Base-by-base conservation (phyloP, 768 basidiomycete genomes). In the Rhizopogon roseolus region DNA sequence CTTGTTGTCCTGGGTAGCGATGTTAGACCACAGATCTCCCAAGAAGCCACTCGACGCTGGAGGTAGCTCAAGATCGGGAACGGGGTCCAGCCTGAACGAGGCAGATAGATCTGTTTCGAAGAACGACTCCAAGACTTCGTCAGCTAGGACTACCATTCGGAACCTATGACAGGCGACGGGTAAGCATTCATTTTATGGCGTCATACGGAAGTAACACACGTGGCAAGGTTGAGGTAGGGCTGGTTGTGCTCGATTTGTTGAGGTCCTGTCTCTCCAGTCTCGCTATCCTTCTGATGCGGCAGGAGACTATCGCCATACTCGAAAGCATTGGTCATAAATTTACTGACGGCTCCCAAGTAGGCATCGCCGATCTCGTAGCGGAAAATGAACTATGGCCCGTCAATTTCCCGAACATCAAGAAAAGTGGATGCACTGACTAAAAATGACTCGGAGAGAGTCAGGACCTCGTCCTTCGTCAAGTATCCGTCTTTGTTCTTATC, bases 271-370 rank as follows among this genome's bases (percentile, higher is more conserved):
- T 71, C 74, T 44, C 75, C 74, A 1, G 67, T 68, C 32, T 71
- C 60, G 13, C 50, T 58, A 39, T 70, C 60, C 7, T 27, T 59
- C 60, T 51, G 71, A 66, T 52, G 68, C 54, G 87, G 88, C 14
- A 90, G 72, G n/a, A 93, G 77, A n/a, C 93, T 87, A 71, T 97
- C 94, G 2, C 94, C 97, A 54, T 95, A 98, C 65, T 99, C 97
- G 62, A 98, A 99, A 0, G 96, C 93, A 63, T 99, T 98, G 38
- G 94, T 89, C 86, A 98, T 95, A 67, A 98, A 96, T 40, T 93
- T 86, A 59, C 93, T 95, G 58, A 99, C 90, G 22, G 96, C 93
- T 1, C 94, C 97, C 22, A 99, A 78, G 66, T 96, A 99, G 4
- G 93, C 90, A 68, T 99, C 97, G 3, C 97, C 97, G 10, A 93